Evolutionary conservation across 2,329 filamentous ascomycete genomes (phyloP), one percentile per base, ranked within the genome.

Genomic region (Tolypocladium cylindrosporum): DNA sequence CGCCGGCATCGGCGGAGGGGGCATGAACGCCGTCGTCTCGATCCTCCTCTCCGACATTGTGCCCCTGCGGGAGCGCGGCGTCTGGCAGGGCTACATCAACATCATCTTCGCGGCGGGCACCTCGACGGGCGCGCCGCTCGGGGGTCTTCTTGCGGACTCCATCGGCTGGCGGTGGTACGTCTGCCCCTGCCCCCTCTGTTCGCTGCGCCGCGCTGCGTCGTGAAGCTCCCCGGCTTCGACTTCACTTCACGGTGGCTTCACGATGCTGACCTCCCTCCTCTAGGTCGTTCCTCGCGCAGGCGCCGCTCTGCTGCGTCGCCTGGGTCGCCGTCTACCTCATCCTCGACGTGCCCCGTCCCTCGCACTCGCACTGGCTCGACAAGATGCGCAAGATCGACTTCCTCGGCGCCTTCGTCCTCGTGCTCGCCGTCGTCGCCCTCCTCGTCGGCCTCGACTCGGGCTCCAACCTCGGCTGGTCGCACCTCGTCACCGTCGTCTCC

Each of bases 51-150:
- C 68, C 61, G 89, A 92, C 68, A 78, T 90, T 21, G 81, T 92
- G 4, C 80, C 87, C 0, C 73, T 91, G 43, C 77, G 87, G 21
- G 82, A 90, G 56, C 76, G 88, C 57, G 89, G 88, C 2, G 77
- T 86, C 11, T 92, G 86, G 85, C 89, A 91, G 69, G 88, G 88
- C 1, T 77, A 77, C 60, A 77, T 90, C 66, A 92, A 91, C 68
- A 80, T 91, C 61, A 78, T 91, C 54, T 91, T 81, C 65, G 86
- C 87, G 0, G 72, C 77, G 21, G 89, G 88, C n/a, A 81, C 87
- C 4, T 82, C 84, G 6, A 77, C 79, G 6, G 89, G 89, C 2
- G 88, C 85, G 5, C 87, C 89, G 0, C 63, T 93, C 0, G 89
- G 83, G 62, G 89, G 89, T 2, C 69, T 89, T 8, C 70, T 91